A percentile compares a stretch with the other conserved stretches of the same genome.
These are phyloP conservation scores for Domatiomyces globalis DNA, from an alignment of 2,329 filamentous ascomycete genomes.

Conservation along the genomic window DNA sequence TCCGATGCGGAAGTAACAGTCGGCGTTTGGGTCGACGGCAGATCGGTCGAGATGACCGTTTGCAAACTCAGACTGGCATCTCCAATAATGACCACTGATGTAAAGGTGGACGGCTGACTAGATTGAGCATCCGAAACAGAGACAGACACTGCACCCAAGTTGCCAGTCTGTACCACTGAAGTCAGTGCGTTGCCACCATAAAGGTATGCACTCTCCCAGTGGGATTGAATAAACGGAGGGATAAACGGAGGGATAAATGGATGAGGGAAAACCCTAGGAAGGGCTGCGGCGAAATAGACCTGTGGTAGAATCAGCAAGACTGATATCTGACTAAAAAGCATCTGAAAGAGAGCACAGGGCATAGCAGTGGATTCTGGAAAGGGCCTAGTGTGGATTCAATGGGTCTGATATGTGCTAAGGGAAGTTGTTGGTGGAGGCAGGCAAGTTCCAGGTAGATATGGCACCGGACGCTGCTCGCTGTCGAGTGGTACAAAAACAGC, in stretches of 20 bases:
- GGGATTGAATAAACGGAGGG: neutral
- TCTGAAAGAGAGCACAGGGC: neutral
- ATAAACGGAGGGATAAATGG: constrained; percentile 3
- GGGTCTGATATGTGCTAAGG: neutral
- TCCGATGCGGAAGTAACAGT: constrained; percentile 14
- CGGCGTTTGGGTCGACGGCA: constrained; percentile 11
- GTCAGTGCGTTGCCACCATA: neutral
- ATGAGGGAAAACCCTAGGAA: constrained; percentile 5
- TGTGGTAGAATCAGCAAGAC: constrained; percentile 12
- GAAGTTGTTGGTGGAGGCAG: neutral
- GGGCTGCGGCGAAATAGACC: constrained; percentile 12
- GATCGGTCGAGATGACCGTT: constrained; percentile 10
- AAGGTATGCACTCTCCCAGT: neutral
- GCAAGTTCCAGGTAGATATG: neutral
- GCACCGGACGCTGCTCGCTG: neutral
- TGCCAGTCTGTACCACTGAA: neutral
- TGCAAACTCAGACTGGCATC: constrained; percentile 13
- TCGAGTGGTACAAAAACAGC: neutral
- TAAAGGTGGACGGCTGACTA: neutral
- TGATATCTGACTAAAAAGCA: constrained; percentile 5
- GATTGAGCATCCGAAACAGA: neutral
- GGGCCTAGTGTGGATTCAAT: neutral
- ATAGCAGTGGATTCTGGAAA: neutral
- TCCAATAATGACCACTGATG: constrained; percentile 10
- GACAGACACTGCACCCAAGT: neutral